Evolutionary conservation across 164 flowering plant species (phyloP), one percentile per base, ranked within the genome.

Genomic region (Vitis rupestris): DNA sequence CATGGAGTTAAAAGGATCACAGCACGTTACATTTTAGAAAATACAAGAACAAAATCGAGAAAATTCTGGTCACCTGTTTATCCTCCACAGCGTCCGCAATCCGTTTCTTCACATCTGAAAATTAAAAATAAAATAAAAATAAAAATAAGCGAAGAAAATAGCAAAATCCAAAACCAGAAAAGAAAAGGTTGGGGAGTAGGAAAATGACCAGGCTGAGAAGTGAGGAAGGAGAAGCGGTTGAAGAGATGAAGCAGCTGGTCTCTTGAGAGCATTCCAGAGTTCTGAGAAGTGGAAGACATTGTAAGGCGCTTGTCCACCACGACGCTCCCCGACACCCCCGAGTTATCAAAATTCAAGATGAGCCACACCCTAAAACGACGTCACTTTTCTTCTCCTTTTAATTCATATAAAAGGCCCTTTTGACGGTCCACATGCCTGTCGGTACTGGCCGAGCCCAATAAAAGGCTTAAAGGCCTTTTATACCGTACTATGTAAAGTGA

Each of bases 81-180:
- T 93, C 91, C 49, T 74, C 57, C 66, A 91, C 97, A 65, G 91
- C 98, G 44, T 88, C 97, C 10, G 87, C 84, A 70, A 89, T 86
- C 56, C 94, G 76, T 75, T 84, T 82, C 90, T 93, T 90, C 71
- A 82, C 92, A 74, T 89, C 98, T 93, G 76, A 13, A 70, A 59
- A 68, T 4, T 9, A 31, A 61, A 57, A 55, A 30, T 12, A 48
- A 56, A 58, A 15, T 10, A 37, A 63, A 30, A 13, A 63, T 57
- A 58, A 50, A 55, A 3, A n/a, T 30, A 71, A 52, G 13, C 9
- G n/a, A 29, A 19, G 29, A 44, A 16, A 10, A 47, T 29, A 66
- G 56, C 31, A 50, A n/a, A 67, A 0, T 15, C 44, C 9, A 37
- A 2, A 49, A 10, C n/a, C 14, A 12, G n/a, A 19, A 64, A 72